Percentiles rank a stretch among this genome's conserved stretches.
Evolutionary conservation across 108 stramenopile genomes (phyloP).

Genomic region (Cyclotella kingstonii): DNA sequence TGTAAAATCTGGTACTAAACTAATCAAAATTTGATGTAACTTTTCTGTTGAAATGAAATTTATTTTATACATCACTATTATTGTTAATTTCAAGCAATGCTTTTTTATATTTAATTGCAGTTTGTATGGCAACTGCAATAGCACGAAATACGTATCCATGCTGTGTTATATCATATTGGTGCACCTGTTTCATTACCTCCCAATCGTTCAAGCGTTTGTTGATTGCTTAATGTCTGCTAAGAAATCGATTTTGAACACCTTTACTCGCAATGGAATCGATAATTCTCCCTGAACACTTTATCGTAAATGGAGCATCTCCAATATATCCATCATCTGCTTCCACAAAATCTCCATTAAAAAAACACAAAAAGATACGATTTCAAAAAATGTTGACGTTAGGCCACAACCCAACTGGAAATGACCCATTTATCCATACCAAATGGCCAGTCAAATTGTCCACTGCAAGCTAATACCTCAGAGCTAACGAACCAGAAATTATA

Average conservation of each 20-base stretch:
- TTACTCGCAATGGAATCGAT: background rate
- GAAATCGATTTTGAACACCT: slow-evolving; percentile 12
- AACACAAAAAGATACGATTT: background rate
- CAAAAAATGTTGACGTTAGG: slow-evolving; percentile 33
- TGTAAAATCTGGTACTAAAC: no score
- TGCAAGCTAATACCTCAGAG: slow-evolving; percentile 33
- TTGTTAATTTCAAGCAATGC: background rate
- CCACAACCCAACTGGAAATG: slow-evolving; percentile 22
- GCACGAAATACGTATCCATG: slow-evolving; percentile 11
- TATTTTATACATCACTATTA: background rate
- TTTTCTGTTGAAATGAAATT: no score
- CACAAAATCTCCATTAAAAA: slow-evolving; percentile 22
- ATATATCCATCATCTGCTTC: slow-evolving; percentile 29
- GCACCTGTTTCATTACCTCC: background rate
- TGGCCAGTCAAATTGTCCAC: slow-evolving; percentile 23
- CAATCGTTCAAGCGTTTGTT: slow-evolving; percentile 40
- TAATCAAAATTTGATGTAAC: no score
- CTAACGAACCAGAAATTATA: slow-evolving; percentile 28
- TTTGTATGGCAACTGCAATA: background rate
- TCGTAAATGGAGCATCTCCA: slow-evolving; percentile 10
- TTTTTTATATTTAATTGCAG: background rate
- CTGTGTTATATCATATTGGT: slow-evolving; percentile 1
- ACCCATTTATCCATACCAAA: slow-evolving; percentile 35
- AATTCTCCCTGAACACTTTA: background rate
- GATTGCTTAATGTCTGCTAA: slow-evolving; percentile 38